Conservation (phyloP, 1,284 basidiomycete species). For the Hymenochaete sp. region DNA sequence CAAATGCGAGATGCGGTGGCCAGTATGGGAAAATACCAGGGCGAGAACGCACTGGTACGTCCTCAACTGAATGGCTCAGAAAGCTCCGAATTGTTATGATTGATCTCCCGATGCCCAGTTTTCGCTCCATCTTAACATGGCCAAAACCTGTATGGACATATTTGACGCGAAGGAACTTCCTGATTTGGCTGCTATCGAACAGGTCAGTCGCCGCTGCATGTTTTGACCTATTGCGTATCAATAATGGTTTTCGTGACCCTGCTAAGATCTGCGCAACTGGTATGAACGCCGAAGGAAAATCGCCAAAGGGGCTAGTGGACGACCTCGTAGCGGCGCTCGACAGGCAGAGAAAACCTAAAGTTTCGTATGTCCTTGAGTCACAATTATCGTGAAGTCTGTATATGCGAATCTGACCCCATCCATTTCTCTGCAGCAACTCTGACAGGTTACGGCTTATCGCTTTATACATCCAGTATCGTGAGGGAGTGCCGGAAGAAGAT, state of each 20-base stretch:
- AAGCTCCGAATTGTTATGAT: conserved; percentile 2
- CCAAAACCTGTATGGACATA: conserved; percentile 91
- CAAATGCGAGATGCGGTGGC: conserved; percentile 99
- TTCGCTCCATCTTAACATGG: conserved; percentile 94
- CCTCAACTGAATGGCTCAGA: not conserved
- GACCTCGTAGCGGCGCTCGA: conserved; percentile 98
- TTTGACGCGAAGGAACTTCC: conserved; percentile 88
- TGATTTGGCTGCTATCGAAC: conserved; percentile 86
- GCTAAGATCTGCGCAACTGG: conserved; percentile 85
- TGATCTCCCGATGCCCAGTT: conserved; percentile 46
- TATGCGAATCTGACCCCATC: not conserved
- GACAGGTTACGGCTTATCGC: conserved; percentile 98
- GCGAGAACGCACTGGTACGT: conserved; percentile 86
- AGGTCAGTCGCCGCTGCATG: conserved; percentile 40
- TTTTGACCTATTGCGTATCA: not conserved
- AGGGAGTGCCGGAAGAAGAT: conserved; percentile 98
- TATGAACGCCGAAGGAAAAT: conserved; percentile 79
- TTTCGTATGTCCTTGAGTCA: conserved; percentile 47
- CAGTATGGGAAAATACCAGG: conserved; percentile 89
- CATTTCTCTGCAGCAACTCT: conserved; percentile 44
- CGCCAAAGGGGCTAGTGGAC: conserved; percentile 88
- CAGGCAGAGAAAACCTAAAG: conserved; percentile 67
- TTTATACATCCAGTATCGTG: conserved; percentile 90
- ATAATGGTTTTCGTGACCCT: not conserved
- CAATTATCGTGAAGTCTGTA: not conserved